These are phyloP conservation scores for Ascochyta fabae DNA, from an alignment of 2,329 filamentous ascomycete species.

Conservation along the genomic window DNA sequence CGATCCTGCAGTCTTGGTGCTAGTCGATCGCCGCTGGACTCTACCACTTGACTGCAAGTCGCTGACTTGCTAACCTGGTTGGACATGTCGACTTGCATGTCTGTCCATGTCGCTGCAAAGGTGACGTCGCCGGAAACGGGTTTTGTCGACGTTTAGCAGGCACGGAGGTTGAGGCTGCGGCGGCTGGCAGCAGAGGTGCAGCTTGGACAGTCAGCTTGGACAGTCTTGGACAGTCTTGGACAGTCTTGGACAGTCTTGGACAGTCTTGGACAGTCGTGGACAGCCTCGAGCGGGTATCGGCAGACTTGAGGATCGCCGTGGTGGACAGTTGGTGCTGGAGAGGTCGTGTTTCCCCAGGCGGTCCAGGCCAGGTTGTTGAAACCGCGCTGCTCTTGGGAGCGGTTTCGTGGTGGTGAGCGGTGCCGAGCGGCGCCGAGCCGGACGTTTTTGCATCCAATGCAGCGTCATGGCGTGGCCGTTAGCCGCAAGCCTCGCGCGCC, in stretches of 20 bases:
- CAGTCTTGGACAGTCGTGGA: neutral
- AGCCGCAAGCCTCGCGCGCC: constrained; percentile 12
- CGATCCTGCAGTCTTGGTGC: constrained; percentile 1
- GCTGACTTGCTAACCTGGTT: neutral
- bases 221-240: no score
- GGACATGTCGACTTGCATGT: neutral
- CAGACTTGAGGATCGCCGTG: neutral
- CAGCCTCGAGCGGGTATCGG: constrained; percentile 1
- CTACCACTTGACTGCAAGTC: neutral
- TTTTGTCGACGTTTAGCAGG: constrained; percentile 1
- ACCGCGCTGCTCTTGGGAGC: neutral
- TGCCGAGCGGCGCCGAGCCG: constrained; percentile 4
- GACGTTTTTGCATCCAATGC: constrained; percentile 2
- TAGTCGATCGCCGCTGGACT: neutral
- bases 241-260: no score
- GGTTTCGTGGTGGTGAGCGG: constrained; percentile 3
- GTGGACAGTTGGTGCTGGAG: neutral
- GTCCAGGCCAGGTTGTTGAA: neutral
- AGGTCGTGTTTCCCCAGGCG: neutral
- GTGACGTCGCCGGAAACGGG: constrained; percentile 4
- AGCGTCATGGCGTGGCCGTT: constrained; percentile 12
- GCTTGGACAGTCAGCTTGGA: neutral
- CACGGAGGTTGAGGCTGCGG: neutral
- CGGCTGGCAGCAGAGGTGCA: neutral
- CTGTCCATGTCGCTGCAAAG: neutral